A percentile compares a stretch with the other conserved stretches of the same genome.
Evolutionary conservation across 306 rosid genomes (phyloP).

Genomic region (Medicago arabica): DNA sequence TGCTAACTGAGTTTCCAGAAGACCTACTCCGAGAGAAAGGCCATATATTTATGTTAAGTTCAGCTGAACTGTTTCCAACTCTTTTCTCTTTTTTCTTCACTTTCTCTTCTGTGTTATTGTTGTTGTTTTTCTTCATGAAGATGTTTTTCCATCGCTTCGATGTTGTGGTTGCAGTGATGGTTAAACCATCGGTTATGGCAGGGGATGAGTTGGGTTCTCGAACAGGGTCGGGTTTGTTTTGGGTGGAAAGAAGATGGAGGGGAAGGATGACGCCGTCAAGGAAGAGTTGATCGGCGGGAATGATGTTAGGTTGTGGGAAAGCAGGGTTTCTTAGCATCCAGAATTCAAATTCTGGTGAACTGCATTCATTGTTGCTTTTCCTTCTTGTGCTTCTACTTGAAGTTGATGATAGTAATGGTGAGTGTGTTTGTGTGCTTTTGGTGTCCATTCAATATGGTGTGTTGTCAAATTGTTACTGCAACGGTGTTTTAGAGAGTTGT

Average conservation of each 20-base stretch:
- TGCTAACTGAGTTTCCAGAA: conserved; percentile 60
- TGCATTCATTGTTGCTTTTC: conserved; percentile 28
- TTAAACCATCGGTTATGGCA: background rate
- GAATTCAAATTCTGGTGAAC: conserved; percentile 95
- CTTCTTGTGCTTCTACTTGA: background rate
- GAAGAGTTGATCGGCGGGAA: conserved; percentile 82
- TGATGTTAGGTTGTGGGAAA: conserved; percentile 64
- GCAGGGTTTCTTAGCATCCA: conserved; percentile 88
- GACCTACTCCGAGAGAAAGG: conserved; percentile 91
- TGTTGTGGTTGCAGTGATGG: conserved; percentile 36
- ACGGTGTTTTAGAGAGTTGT: too few species aligned
- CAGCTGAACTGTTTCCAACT: conserved; percentile 55
- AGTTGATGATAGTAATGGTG: conserved; percentile 15
- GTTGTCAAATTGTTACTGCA: too few species aligned
- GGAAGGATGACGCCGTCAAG: conserved; percentile 82
- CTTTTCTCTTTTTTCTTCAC: conserved; percentile 64
- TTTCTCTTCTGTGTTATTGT: conserved; percentile 42
- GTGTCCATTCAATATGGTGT: conserved; percentile 33
- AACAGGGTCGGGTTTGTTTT: background rate
- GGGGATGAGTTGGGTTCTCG: conserved; percentile 43
- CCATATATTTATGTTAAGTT: conserved; percentile 90
- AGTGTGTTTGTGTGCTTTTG: conserved; percentile 35
- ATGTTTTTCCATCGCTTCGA: conserved; percentile 89
- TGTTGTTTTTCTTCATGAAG: conserved; percentile 59
- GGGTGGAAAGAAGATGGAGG: conserved; percentile 55